These are phyloP conservation scores for Populus simonii DNA, from an alignment of 345 rosid genomes.

Conservation along the genomic window DNA sequence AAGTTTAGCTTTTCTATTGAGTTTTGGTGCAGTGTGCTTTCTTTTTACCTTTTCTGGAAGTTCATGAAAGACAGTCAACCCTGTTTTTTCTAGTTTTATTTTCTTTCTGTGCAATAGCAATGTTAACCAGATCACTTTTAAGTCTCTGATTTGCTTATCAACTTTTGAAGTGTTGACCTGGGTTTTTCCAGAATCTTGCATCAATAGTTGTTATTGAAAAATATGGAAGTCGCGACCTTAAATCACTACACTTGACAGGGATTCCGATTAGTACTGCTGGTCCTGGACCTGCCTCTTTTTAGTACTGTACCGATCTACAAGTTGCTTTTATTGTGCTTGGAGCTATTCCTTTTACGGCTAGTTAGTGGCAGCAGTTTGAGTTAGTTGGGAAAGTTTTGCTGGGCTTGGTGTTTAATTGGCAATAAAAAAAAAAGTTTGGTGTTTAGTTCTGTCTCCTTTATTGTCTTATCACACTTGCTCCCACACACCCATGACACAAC, in stretches of 20 bases:
- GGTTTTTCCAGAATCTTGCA: background rate
- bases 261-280: background rate
- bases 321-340: background rate
- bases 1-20: background rate
- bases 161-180: background rate
- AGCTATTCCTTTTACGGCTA: background rate
- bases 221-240: background rate
- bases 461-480: background rate
- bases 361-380: background rate
- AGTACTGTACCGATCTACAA: background rate
- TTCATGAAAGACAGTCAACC: background rate
- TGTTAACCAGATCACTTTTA: background rate
- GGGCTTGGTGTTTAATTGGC: background rate
- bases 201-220: background rate
- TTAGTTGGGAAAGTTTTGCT: background rate
- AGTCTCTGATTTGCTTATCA: background rate
- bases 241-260: background rate
- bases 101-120: background rate
- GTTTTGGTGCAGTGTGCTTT: background rate
- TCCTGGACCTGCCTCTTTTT: background rate
- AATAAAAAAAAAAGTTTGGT: too few species aligned
- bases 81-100: background rate
- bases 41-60: background rate
- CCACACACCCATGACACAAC: too few species aligned
- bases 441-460: background rate